Evolutionary conservation across 2,329 filamentous ascomycete species (phyloP), one percentile per base, ranked within the genome.

Genomic region (Didymellaceae sp.): DNA sequence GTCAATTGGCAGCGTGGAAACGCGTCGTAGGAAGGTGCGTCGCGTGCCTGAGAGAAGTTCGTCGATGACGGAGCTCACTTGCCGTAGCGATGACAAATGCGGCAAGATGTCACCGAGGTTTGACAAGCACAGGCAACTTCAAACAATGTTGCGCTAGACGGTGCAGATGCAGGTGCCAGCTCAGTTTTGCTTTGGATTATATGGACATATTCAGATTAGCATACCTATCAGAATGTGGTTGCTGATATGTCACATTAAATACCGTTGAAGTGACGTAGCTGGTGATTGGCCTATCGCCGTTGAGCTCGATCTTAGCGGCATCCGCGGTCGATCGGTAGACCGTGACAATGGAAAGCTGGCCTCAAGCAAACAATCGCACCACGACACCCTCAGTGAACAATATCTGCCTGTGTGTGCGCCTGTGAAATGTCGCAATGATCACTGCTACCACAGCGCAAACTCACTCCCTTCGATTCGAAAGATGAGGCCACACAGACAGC

Each of bases 401-500:
- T 30, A 17, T 40, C 33, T 28, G 5, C 22, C 28, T 31, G 54
- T 63, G 42, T 51, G 44, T 45, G 40, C 40, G 43, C 17, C 25
- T 45, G 14, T 61, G 46, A 61, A 14, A 65, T 68, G 65, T 63
- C 65, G 68, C 65, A 21, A 72, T 73, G 70, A 72, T 45, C 55
- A 30, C 55, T 55, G 45, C 25, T 45, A 40, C 39, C 51, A 55
- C 46, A 28, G 47, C 38, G 45, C 49, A 51, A 45, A 55, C 48
- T 33, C 41, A 55, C 48, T 43, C 48, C 31, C 30, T 58, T 49
- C 39, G 22, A 40, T 30, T 42, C 16, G 59, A 42, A 65, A 59
- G 50, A 73, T 73, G 71, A 73, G 64, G 63, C 66, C 60, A 55
- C 65, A 57, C 56, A 55, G 63, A 51, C 63, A 55, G 68, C 71